Percentiles rank a stretch among this genome's conserved stretches.
These are phyloP conservation scores for Ogataea paradorogensis DNA, from an alignment of 805 yeast species.

Conservation along the genomic window DNA sequence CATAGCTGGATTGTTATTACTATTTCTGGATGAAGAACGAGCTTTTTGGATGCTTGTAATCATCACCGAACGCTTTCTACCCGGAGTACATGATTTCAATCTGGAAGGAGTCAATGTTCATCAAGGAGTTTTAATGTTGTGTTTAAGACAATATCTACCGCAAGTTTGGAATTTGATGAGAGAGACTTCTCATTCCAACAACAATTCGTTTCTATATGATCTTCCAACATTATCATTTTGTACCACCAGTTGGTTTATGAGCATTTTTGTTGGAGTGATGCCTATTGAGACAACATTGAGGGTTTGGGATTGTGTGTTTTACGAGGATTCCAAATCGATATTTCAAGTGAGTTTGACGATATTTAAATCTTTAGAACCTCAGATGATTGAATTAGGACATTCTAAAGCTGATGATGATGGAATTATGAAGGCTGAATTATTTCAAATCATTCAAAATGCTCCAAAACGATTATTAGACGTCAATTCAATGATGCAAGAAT, in stretches of 20 bases:
- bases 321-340: slow-evolving; percentile 84
- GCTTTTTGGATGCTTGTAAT: slow-evolving; percentile 96
- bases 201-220: slow-evolving; percentile 56
- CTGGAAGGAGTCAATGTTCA: slow-evolving; percentile 93
- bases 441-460: slow-evolving; percentile 79
- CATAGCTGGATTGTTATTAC: slow-evolving; percentile 77
- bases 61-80: slow-evolving; percentile 77
- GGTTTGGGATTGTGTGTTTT: slow-evolving; percentile 93
- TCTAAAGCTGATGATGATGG: slow-evolving; percentile 24
- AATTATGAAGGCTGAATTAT: slow-evolving; percentile 41
- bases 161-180: slow-evolving; percentile 63
- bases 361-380: slow-evolving; percentile 70
- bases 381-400: slow-evolving; percentile 37
- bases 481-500: slow-evolving; percentile 62
- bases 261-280: slow-evolving; percentile 84
- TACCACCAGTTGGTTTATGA: slow-evolving; percentile 98
- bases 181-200: slow-evolving; percentile 17
- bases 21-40: slow-evolving; percentile 85
- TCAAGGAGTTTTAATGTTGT: slow-evolving; percentile 89
- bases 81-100: slow-evolving; percentile 87
- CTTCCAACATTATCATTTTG: slow-evolving; percentile 90
- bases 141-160: slow-evolving; percentile 81
- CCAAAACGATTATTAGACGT: slow-evolving; percentile 76
- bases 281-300: slow-evolving; percentile 87
- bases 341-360: slow-evolving; percentile 82